These are phyloP conservation scores for Pyrrhoderma noxium DNA, from an alignment of 1,284 basidiomycete genomes.

Conservation along the genomic window DNA sequence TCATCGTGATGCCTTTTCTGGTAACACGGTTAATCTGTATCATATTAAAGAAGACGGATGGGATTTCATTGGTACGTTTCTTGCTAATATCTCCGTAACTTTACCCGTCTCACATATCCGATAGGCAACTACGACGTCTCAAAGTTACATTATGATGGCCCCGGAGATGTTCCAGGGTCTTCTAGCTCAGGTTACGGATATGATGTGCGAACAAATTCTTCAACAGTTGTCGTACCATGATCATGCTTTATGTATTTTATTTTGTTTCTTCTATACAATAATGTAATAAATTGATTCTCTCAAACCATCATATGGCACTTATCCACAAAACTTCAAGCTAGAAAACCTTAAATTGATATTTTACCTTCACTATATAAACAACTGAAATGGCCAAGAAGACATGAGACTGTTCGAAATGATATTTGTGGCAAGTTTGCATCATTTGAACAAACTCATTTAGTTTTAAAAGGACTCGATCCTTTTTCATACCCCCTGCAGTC, in stretches of 20 bases:
- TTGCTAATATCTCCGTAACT: background rate
- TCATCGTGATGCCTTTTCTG: slow-evolving; percentile 97
- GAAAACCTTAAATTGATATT: too few species aligned
- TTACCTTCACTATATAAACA: too few species aligned
- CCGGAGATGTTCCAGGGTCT: slow-evolving; percentile 56
- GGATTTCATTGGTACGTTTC: slow-evolving; percentile 76
- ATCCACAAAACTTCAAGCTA: too few species aligned
- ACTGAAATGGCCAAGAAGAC: too few species aligned
- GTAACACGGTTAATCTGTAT: slow-evolving; percentile 94
- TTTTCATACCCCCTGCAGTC: too few species aligned
- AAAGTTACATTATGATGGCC: slow-evolving; percentile 79
- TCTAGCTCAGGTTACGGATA: slow-evolving; percentile 66
- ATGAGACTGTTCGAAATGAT: too few species aligned
- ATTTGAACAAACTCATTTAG: too few species aligned
- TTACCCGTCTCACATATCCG: background rate
- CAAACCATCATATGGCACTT: too few species aligned
- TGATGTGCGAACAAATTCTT: slow-evolving; percentile 41
- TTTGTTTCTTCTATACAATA: background rate
- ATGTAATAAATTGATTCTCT: background rate
- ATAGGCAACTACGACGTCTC: slow-evolving; percentile 77
- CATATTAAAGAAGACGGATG: slow-evolving; percentile 94
- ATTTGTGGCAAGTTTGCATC: too few species aligned
- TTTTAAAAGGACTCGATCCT: too few species aligned
- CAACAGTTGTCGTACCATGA: slow-evolving; percentile 15
- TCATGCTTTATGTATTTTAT: background rate